Evolutionary conservation across 306 rosid genomes (phyloP).

Genomic region (Sicyos edulis): DNA sequence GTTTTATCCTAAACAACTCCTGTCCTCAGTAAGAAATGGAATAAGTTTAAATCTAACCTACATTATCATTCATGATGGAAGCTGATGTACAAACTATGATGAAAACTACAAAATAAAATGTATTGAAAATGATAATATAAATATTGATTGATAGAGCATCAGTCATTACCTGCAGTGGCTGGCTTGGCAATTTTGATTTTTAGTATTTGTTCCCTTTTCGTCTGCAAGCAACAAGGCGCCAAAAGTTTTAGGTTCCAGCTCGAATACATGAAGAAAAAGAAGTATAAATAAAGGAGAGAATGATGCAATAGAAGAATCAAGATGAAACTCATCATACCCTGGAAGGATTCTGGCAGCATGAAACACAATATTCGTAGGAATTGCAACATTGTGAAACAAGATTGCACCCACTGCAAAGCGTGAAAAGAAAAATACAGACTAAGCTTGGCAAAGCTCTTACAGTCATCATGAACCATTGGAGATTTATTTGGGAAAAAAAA

Average conservation of each 20-base stretch:
- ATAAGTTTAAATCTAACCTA: background rate
- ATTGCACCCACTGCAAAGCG: constrained; percentile 77
- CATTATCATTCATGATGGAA: background rate
- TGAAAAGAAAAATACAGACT: constrained; percentile 14
- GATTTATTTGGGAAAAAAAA: constrained; percentile 28
- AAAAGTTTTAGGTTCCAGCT: background rate
- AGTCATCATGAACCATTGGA: constrained; percentile 20
- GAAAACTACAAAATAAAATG: background rate
- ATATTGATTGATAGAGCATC: background rate
- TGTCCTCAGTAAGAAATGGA: background rate
- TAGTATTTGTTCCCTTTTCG: constrained; percentile 44
- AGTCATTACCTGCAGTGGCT: constrained; percentile 61
- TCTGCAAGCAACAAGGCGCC: constrained; percentile 37
- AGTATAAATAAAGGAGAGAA: background rate
- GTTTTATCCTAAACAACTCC: background rate
- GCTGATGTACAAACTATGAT: background rate
- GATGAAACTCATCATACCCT: constrained; percentile 38
- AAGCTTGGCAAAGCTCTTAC: constrained; percentile 2
- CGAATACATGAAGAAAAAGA: background rate
- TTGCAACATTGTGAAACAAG: constrained; percentile 73
- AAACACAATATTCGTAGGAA: constrained; percentile 89
- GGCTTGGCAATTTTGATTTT: constrained; percentile 68
- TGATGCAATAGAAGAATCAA: background rate
- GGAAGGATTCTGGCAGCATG: constrained; percentile 87
- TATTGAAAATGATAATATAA: background rate